Evolutionary conservation across 1,284 basidiomycete species (phyloP).

Genomic region (Naganishia sp.): DNA sequence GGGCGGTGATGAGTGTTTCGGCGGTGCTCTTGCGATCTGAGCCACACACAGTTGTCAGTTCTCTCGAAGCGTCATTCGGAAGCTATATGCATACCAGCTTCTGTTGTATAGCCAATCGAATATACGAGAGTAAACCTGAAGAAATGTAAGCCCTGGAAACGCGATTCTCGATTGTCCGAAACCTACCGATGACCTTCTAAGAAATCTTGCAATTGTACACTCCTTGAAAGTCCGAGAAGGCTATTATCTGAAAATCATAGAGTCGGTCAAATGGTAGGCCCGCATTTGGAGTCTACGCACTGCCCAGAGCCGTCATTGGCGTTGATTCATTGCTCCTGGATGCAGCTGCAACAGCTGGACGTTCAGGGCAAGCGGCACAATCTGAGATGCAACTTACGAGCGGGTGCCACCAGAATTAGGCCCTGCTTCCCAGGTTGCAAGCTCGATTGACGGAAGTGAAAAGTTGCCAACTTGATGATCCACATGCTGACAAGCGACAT

Average conservation of each 20-base stretch:
- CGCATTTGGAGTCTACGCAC: neutral
- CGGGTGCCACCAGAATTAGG: slow-evolving; percentile 8
- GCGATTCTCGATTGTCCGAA: too few relatives aligned
- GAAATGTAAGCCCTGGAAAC: too few relatives aligned
- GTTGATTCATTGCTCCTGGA: slow-evolving; percentile 7
- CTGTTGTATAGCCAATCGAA: neutral
- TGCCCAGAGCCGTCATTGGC: slow-evolving; percentile 5
- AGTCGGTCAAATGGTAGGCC: neutral
- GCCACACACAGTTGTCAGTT: too few relatives aligned
- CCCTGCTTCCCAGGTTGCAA: neutral
- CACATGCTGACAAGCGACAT: slow-evolving; percentile 10
- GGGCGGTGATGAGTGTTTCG: neutral
- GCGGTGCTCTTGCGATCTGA: slow-evolving; percentile 1
- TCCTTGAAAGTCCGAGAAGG: slow-evolving; percentile 22
- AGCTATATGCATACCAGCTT: neutral
- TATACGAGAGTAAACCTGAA: slow-evolving; percentile 19
- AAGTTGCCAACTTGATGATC: slow-evolving; percentile 22
- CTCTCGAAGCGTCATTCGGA: neutral
- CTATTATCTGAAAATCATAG: slow-evolving; percentile 11
- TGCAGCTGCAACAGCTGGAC: neutral
- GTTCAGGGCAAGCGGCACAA: too few relatives aligned
- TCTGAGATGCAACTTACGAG: neutral
- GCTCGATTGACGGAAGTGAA: slow-evolving; percentile 14
- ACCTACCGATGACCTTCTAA: slow-evolving; percentile 22
- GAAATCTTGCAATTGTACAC: slow-evolving; percentile 16